Base-by-base conservation (phyloP, 1,284 basidiomycete species). In the Rugosomyces carneus region DNA sequence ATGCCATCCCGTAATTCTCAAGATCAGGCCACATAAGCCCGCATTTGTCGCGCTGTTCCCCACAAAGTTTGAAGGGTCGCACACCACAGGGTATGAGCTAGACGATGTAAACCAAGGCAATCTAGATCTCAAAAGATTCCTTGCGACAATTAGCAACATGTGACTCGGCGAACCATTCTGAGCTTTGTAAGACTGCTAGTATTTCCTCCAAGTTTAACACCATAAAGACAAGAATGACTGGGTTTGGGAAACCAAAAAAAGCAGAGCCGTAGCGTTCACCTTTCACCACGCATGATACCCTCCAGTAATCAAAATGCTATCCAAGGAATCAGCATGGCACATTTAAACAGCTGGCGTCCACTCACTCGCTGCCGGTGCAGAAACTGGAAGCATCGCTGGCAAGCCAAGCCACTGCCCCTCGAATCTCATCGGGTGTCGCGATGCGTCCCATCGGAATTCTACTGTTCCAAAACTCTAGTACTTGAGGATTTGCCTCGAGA, bases 361-460 rank as follows among this genome's bases (percentile, higher is more conserved):
- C 81, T 58, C 57, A 85, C 84, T 86, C 81, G 81, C 76, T 77
- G 0, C 84, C 83, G 0, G 84, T 87, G 56, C 84, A 86, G 59
- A 81, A 87, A 34, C 74, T 83, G 6, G 81, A 84, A 36, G 84
- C 83, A 50, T 86, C 84, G 49, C 81, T 84, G 32, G 85, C 84
- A n/a, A 90, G 68, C 88, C 87, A 90, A 9, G 78, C 68, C 0
- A 86, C 85, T 3, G 15, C 31, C 16, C 87, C 88, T 9, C 87
- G 73, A 56, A 90, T 63, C 60, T 91, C 88, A 58, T 89, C 84
- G 0, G 83, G 75, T 11, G 84, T 70, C 27, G 87, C 87, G 16
- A 90, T 72, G n/a, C 89, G 73, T 2, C 84, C 84, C 49, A 89
- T 67, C 0, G 88, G 87, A 59, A 88, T 88, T 62, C 78, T 60